Conservation (phyloP, 345 rosid genomes). For the Mercurialis annua region DNA sequence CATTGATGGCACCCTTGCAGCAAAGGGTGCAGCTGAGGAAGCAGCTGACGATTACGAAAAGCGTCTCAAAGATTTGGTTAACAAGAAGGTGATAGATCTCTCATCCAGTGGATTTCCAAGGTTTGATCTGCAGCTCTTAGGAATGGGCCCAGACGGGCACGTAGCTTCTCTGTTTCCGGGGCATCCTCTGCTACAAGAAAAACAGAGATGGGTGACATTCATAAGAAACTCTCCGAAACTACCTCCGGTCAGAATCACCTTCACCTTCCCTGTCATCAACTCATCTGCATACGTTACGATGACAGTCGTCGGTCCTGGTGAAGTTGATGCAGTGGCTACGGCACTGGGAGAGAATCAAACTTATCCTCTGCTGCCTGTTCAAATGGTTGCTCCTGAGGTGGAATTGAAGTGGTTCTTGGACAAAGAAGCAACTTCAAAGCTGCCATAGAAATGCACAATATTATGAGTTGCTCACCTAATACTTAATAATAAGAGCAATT, state of each 20-base stretch:
- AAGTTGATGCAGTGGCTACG: constrained; percentile 53
- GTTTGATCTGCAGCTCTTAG: constrained; percentile 82
- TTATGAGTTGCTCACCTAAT: too few relatives aligned
- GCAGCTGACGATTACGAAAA: constrained; percentile 88
- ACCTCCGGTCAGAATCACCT: constrained; percentile 77
- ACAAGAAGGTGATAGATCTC: constrained; percentile 28
- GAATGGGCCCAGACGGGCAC: constrained; percentile 93
- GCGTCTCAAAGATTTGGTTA: constrained; percentile 59
- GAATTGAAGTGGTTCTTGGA: constrained; percentile 84
- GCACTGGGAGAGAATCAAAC: constrained; percentile 43
- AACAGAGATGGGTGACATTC: constrained; percentile 66
- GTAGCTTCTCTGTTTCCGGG: constrained; percentile 84
- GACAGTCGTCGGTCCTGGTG: constrained; percentile 60
- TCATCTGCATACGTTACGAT: constrained; percentile 66
- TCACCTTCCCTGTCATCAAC: constrained; percentile 84
- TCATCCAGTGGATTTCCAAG: constrained; percentile 58
- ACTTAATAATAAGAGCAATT: too few relatives aligned
- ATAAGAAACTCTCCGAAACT: constrained; percentile 83
- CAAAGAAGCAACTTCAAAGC: constrained; percentile 73
- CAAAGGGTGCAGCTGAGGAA: constrained; percentile 67
- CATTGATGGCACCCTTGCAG: constrained; percentile 71
- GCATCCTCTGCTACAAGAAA: constrained; percentile 62
- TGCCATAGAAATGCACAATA: too few relatives aligned
- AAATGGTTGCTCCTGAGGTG: constrained; percentile 61
- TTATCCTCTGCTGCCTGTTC: constrained; percentile 50